These are phyloP conservation scores for Dunaliella sp. DNA, from an alignment of 139 green algal species.

Conservation along the genomic window DNA sequence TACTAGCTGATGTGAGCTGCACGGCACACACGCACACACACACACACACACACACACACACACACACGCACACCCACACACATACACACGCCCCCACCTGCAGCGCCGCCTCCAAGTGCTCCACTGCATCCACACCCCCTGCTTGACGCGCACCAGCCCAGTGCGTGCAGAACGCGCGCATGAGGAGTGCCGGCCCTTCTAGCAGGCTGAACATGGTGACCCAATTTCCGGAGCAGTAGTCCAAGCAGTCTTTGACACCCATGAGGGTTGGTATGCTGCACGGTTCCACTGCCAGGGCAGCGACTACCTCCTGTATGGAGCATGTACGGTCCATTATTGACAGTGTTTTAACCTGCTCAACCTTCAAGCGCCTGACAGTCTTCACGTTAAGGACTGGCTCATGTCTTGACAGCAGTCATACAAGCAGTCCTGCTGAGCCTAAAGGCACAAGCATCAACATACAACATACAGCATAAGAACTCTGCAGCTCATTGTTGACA, in stretches of 20 bases:
- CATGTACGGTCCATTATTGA: background rate
- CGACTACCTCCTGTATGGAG: background rate
- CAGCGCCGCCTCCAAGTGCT: constrained; percentile 19
- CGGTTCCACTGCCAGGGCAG: background rate
- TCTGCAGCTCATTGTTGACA: no score
- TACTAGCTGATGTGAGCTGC: background rate
- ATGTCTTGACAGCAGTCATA: no score
- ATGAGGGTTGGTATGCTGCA: background rate
- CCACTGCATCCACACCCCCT: constrained; percentile 5
- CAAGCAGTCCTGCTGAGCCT: no score
- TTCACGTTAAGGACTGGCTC: no score
- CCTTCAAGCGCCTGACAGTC: no score
- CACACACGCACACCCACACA: no score
- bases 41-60: no score
- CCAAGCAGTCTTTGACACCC: constrained; percentile 2
- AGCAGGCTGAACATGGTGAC: constrained; percentile 7
- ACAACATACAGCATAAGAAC: no score
- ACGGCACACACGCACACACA: no score
- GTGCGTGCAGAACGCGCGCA: background rate
- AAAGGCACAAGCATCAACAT: no score
- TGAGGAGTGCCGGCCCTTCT: background rate
- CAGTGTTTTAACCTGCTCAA: no score
- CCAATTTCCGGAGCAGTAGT: constrained; percentile 8
- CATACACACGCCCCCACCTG: no score
- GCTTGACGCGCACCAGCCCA: background rate